Conservation (phyloP, 2,329 filamentous ascomycete species). For the Trichocomaceae sp. region DNA sequence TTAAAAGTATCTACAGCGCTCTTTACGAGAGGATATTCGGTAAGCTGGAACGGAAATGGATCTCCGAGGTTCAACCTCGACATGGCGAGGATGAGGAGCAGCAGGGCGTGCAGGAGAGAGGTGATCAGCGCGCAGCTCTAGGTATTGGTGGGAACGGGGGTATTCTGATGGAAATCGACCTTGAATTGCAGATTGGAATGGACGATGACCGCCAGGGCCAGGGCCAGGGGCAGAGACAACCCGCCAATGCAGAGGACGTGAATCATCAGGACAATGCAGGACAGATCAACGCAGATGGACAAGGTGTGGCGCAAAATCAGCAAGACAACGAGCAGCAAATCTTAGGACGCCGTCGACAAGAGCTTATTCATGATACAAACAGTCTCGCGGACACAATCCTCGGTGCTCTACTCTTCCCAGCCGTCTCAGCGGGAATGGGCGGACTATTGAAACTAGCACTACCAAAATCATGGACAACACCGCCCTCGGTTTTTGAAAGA, state of each 20-base stretch:
- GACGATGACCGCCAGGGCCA: conserved; percentile 31
- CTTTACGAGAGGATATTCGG: conserved; percentile 56
- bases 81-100: conserved; percentile 24
- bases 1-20: conserved; percentile 57
- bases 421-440: conserved; percentile 71
- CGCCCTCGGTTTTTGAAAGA: conserved; percentile 31
- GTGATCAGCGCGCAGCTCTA: conserved; percentile 18
- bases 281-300: conserved; percentile 1
- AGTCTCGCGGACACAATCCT: conserved; percentile 55
- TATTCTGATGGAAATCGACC: conserved; percentile 43
- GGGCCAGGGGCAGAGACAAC: conserved; percentile 33
- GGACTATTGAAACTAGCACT: conserved; percentile 63
- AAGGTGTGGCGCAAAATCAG: conserved; percentile 9
- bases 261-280: conserved; percentile 5
- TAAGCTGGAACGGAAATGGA: conserved; percentile 53
- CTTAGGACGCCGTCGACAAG: conserved; percentile 38
- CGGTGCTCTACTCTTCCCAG: conserved; percentile 71
- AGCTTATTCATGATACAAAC: conserved; percentile 48
- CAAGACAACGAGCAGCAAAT: conserved; percentile 23
- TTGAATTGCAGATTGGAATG: conserved; percentile 48
- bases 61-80: conserved; percentile 56
- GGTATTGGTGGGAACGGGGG: conserved; percentile 32
- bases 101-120: conserved; percentile 30
- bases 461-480: conserved; percentile 60
- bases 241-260: conserved; percentile 23